Percentiles rank a stretch among this genome's conserved stretches.
phyloP scores from a whole-genome alignment of 2,329 filamentous ascomycete species.

The Plenodomus lindquistii region DNA sequence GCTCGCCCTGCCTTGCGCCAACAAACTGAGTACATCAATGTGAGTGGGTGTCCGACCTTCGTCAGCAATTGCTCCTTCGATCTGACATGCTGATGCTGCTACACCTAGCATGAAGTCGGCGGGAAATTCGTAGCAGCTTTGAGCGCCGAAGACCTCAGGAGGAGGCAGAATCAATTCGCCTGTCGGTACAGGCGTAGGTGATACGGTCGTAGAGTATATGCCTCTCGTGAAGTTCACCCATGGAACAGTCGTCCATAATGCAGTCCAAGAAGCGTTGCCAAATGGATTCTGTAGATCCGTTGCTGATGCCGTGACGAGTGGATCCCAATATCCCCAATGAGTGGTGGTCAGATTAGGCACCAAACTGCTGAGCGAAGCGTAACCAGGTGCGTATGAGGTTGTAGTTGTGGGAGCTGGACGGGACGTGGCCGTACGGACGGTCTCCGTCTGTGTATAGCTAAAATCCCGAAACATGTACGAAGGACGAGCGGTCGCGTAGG shows the following conservation, averaged over 20 bases:
- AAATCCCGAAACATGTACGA: slow-evolving; percentile 37
- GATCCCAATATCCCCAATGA: slow-evolving; percentile 50
- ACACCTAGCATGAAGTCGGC: slow-evolving; percentile 48
- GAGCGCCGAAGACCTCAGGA: slow-evolving; percentile 54
- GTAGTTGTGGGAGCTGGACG: slow-evolving; percentile 37
- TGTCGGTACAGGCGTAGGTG: slow-evolving; percentile 58
- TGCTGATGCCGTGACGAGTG: slow-evolving; percentile 37
- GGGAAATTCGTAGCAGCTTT: slow-evolving; percentile 56
- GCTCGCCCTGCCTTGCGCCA: slow-evolving; percentile 8
- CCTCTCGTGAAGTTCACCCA: slow-evolving; percentile 43
- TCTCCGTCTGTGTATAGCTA: slow-evolving; percentile 47
- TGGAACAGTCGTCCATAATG: slow-evolving; percentile 42
- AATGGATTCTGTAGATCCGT: slow-evolving; percentile 44
- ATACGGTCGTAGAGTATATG: slow-evolving; percentile 57
- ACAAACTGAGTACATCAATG: slow-evolving; percentile 18
- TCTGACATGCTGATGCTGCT: slow-evolving; percentile 31
- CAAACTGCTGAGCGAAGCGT: slow-evolving; percentile 40
- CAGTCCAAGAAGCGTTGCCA: slow-evolving; percentile 47
- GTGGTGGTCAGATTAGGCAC: slow-evolving; percentile 44
- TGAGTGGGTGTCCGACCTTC: slow-evolving; percentile 31
- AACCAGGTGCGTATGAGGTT: slow-evolving; percentile 43
- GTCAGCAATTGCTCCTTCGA: slow-evolving; percentile 38
- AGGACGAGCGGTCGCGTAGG: slow-evolving; percentile 32
- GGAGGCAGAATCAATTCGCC: slow-evolving; percentile 61
- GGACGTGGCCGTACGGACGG: slow-evolving; percentile 45